Evolutionary conservation across 441 rosid genomes (phyloP).

Genomic region (Eugenia klotzschiana): DNA sequence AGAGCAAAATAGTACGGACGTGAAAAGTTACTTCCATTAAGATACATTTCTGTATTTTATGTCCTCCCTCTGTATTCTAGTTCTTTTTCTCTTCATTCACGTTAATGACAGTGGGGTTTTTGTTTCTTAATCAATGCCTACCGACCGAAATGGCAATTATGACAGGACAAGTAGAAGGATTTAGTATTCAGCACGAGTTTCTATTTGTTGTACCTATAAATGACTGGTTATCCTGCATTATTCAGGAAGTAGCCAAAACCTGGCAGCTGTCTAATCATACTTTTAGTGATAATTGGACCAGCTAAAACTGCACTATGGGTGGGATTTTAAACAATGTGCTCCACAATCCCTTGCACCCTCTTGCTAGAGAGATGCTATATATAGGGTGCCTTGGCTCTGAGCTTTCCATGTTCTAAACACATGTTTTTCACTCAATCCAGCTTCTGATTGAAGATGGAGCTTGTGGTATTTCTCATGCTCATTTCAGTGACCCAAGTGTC

Average conservation of each 20-base stretch:
- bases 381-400: not conserved
- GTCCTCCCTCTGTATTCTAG: not conserved
- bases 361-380: not conserved
- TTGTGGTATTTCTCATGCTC: slow-evolving; percentile 5
- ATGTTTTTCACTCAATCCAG: not conserved
- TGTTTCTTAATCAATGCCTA: not conserved
- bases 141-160: not conserved
- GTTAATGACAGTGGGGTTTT: not conserved
- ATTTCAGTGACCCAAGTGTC: slow-evolving; percentile 15
- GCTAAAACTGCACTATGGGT: not conserved
- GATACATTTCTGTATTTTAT: not conserved
- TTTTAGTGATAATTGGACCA: not conserved
- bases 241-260: not conserved
- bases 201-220: not conserved
- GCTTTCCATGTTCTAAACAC: not conserved
- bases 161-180: not conserved
- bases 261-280: not conserved
- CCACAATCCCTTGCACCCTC: not conserved
- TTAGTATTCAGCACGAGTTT: not conserved
- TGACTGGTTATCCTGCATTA: not conserved
- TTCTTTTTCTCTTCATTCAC: not conserved
- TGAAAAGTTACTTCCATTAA: not conserved
- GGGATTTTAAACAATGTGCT: not conserved
- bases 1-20: not conserved
- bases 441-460: slow-evolving; percentile 4